Conservation (phyloP, 2,329 filamentous ascomycete species). For the Didymella pinodella region DNA sequence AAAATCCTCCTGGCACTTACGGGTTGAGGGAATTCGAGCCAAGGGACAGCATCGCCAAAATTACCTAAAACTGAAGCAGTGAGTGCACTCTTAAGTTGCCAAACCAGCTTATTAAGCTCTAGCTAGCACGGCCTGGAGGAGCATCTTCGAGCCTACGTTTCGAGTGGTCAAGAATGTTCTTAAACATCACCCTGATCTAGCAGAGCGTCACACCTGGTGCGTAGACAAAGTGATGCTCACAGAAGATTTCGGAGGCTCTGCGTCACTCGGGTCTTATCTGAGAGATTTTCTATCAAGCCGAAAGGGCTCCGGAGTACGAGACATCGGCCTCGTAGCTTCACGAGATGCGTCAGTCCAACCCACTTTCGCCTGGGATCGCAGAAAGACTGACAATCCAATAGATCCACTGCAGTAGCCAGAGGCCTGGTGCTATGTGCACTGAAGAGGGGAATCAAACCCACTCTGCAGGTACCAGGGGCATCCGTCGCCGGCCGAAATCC, state of each 20-base stretch:
- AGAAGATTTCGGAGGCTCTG: conserved; percentile 44
- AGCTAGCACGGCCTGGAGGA: neutral
- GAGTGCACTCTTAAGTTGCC: neutral
- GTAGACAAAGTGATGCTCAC: conserved; percentile 44
- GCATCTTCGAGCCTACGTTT: conserved; percentile 16
- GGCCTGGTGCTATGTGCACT: conserved; percentile 44
- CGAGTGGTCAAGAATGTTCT: conserved; percentile 24
- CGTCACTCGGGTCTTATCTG: conserved; percentile 28
- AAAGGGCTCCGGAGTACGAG: neutral
- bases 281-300: neutral
- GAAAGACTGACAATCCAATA: conserved; percentile 11
- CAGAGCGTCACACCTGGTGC: conserved; percentile 24
- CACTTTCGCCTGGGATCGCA: neutral
- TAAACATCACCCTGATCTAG: conserved; percentile 33
- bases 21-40: no score
- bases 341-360: neutral
- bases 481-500: no score
- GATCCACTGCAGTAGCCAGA: conserved; percentile 39
- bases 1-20: no score
- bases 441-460: conserved; percentile 39
- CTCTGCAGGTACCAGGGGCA: no score
- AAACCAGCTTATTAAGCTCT: neutral
- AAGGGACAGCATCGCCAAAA: no score
- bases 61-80: no score
- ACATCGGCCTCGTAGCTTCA: neutral